A percentile compares a stretch with the other conserved stretches of the same genome.
Evolutionary conservation across 768 basidiomycete species (phyloP).

Genomic region (Ramaria rubella): DNA sequence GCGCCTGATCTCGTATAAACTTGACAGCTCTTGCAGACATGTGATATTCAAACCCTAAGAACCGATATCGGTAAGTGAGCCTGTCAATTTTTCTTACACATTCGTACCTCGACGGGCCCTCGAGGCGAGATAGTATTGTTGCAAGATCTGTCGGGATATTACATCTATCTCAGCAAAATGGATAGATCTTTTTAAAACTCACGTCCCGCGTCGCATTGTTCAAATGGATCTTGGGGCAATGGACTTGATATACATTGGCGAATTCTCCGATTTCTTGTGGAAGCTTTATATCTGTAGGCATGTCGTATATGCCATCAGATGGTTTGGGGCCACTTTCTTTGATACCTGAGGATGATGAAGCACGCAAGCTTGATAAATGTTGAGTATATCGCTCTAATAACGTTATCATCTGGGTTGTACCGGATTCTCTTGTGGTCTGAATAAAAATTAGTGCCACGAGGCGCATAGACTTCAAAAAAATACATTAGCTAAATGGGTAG

Average conservation of each 20-base stretch:
- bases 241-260: constrained; percentile 86
- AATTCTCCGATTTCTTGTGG: constrained; percentile 74
- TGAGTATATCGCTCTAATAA: constrained; percentile 57
- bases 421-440: background rate
- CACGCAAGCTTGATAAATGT: constrained; percentile 44
- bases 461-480: background rate
- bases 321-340: constrained; percentile 28
- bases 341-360: constrained; percentile 24
- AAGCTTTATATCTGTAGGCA: constrained; percentile 62
- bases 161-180: constrained; percentile 15
- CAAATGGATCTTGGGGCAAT: constrained; percentile 76
- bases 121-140: constrained; percentile 63
- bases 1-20: constrained; percentile 80
- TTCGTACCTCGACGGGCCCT: constrained; percentile 10
- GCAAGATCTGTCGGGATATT: constrained; percentile 53
- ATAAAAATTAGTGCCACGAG: background rate
- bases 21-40: constrained; percentile 81
- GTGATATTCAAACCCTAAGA: constrained; percentile 79
- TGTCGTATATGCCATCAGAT: constrained; percentile 37
- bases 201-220: constrained; percentile 76
- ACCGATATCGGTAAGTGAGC: constrained; percentile 55
- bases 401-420: constrained; percentile 25
- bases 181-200: no score
- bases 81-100: background rate
- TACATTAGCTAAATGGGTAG: no score